Evolutionary conservation across 2,329 filamentous ascomycete species (phyloP).

Genomic region (Trichoderma sp.): DNA sequence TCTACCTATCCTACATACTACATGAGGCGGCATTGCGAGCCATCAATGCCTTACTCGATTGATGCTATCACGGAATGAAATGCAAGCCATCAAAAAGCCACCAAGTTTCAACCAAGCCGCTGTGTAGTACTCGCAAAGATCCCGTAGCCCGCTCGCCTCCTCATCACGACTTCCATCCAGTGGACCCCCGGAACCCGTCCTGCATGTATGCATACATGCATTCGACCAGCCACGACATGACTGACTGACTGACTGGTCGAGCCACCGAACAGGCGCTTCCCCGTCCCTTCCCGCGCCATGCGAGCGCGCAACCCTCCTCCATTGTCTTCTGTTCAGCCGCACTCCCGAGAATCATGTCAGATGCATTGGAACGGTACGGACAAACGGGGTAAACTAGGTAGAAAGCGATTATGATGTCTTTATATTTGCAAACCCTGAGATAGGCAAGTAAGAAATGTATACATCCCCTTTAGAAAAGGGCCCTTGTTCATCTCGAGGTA

Average conservation of each 20-base stretch:
- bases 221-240: background rate
- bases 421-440: background rate
- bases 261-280: conserved; percentile 5
- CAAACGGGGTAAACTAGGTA: background rate
- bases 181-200: conserved; percentile 8
- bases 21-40: too few species aligned
- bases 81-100: too few species aligned
- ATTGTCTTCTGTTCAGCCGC: background rate
- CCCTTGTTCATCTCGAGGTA: background rate
- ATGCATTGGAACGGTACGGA: background rate
- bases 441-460: background rate
- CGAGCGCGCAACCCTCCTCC: background rate
- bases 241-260: background rate
- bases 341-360: background rate
- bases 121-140: too few species aligned
- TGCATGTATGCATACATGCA: background rate
- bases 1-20: too few species aligned
- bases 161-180: conserved; percentile 4
- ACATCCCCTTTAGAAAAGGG: background rate
- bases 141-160: background rate
- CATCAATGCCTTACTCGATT: too few species aligned
- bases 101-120: too few species aligned
- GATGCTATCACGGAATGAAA: too few species aligned
- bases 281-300: conserved; percentile 11
- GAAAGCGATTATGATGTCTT: background rate